Evolutionary conservation across 2,329 filamentous ascomycete genomes (phyloP).

Genomic region (Cercospora sp.): DNA sequence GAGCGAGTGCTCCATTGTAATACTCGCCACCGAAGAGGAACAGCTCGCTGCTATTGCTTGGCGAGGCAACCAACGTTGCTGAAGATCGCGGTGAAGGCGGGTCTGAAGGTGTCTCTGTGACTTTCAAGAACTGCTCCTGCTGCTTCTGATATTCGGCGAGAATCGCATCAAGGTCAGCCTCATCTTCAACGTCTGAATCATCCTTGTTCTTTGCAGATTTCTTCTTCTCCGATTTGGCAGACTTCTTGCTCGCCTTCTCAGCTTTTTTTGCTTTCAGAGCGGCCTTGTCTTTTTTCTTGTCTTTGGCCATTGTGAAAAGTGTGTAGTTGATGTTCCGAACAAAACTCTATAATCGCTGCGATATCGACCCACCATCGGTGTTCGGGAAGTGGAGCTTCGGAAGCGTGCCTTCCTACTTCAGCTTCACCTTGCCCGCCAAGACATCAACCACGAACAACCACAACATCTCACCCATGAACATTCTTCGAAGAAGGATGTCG

Average conservation of each 20-base stretch:
- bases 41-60: constrained; percentile 81
- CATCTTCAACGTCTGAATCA: constrained; percentile 85
- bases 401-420: constrained; percentile 2
- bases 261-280: constrained; percentile 50
- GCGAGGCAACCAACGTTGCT: constrained; percentile 79
- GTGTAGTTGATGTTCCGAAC: background rate
- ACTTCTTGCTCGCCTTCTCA: constrained; percentile 66
- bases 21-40: constrained; percentile 94
- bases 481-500: constrained; percentile 33
- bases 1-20: constrained; percentile 84
- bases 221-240: constrained; percentile 71
- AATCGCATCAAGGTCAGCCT: constrained; percentile 89
- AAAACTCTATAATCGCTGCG: background rate
- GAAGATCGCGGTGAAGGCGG: constrained; percentile 79
- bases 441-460: constrained; percentile 1
- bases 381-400: background rate
- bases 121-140: constrained; percentile 90
- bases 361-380: constrained; percentile 8
- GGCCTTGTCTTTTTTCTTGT: constrained; percentile 44
- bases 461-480: constrained; percentile 25
- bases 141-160: constrained; percentile 87
- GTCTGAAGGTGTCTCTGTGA: constrained; percentile 74
- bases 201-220: constrained; percentile 73
- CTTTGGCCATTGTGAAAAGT: constrained; percentile 52
- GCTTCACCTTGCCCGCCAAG: background rate